Evolutionary conservation across 805 yeast genomes (phyloP), one percentile per base, ranked within the genome.

Genomic region (Kazachstania viticola): DNA sequence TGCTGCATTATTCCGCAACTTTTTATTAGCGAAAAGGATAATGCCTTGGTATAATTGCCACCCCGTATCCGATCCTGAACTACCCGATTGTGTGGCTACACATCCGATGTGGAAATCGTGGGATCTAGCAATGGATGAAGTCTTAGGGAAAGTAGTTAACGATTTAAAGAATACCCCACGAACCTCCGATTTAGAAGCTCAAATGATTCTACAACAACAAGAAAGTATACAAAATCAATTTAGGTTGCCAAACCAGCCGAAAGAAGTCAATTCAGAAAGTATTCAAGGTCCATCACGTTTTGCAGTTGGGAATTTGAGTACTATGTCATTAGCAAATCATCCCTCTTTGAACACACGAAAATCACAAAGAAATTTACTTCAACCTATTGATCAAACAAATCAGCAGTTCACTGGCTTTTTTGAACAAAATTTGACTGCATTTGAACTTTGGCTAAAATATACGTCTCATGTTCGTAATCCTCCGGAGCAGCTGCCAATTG

Each of bases 51-150:
- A 80, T 43, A 85, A 87, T 37, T 87, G 96, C 52, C 93, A 85
- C 49, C 97, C 98, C 1, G 75, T 87, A 3, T 83, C 95, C 13
- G 93, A 84, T 40, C 98, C 98, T 1, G 84, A 81, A 8, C 61
- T 91, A 24, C 97, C 98, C 0, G 91, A 84, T 33, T 62, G 74
- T 11, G 71, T 77, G 5, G 74, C 81, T 29, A 70, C 72, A 39
- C 96, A 91, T 51, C 75, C 93, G 4, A 77, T 91, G 82, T 91
- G 98, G 98, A 91, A 84, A 37, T 78, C 95, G 0, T 91, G 98
- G 97, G 97, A 91, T 50, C 64, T 91, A 40, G 96, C 98, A 0
- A 78, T 91, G 25, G 97, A 91, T 52, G 96, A 91, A 50, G 93
- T 93, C 4, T 61, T 91, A 28, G 73, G 82, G 2, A 85, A 79